A percentile compares a stretch with the other conserved stretches of the same genome.
Conservation (phyloP, 2,329 filamentous ascomycete genomes). For the Diaporthe nobilis region DNA sequence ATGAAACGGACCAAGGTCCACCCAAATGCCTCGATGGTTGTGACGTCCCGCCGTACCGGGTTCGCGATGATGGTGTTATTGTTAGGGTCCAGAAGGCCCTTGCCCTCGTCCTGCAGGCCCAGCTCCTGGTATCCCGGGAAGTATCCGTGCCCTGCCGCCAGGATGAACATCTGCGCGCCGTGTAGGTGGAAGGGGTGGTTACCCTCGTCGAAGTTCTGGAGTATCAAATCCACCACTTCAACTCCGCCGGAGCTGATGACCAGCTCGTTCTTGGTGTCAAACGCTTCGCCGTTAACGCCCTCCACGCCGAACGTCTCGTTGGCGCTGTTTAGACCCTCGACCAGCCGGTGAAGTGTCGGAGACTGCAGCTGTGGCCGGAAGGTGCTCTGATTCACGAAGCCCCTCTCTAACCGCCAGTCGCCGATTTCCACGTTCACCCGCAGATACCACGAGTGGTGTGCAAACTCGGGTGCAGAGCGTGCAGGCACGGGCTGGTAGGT, state of each 20-base stretch:
- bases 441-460: constrained; percentile 67
- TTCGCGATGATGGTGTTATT: constrained; percentile 54
- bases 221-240: constrained; percentile 69
- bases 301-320: constrained; percentile 65
- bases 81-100: constrained; percentile 52
- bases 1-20: constrained; percentile 64
- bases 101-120: constrained; percentile 50
- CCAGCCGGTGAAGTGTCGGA: constrained; percentile 65
- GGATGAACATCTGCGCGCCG: constrained; percentile 71
- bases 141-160: constrained; percentile 74
- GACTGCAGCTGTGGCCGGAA: constrained; percentile 63
- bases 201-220: constrained; percentile 74
- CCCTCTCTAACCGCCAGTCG: constrained; percentile 69
- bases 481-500: constrained; percentile 60
- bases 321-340: constrained; percentile 57
- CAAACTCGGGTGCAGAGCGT: constrained; percentile 58
- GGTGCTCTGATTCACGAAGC: constrained; percentile 70
- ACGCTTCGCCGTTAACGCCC: constrained; percentile 66
- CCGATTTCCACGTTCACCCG: constrained; percentile 73
- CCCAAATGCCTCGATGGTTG: constrained; percentile 61
- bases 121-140: constrained; percentile 60
- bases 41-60: constrained; percentile 63
- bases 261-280: constrained; percentile 60
- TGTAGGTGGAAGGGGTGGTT: constrained; percentile 79
- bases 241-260: constrained; percentile 67